Evolutionary conservation across 1,139 yeast genomes (phyloP).

Genomic region (Magnusiomyces magnusii): DNA sequence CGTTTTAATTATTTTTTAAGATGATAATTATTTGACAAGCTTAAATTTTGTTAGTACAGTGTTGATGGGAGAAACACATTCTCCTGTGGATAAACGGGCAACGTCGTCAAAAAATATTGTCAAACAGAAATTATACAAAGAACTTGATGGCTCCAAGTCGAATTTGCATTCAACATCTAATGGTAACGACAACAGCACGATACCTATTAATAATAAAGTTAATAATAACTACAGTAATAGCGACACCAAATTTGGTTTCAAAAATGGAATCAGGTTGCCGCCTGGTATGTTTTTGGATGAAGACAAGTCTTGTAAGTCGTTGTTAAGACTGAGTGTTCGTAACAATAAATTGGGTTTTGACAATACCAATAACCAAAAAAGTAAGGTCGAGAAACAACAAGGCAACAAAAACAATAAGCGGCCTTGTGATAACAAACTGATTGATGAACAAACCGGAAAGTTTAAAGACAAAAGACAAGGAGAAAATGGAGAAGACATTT

Average conservation of each 20-base stretch:
- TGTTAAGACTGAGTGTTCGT: background rate
- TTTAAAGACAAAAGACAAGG: background rate
- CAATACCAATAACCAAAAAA: background rate
- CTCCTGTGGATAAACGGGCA: background rate
- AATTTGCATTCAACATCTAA: background rate
- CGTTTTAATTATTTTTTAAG: background rate
- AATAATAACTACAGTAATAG: no score
- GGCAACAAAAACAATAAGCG: background rate
- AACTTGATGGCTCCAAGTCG: no score
- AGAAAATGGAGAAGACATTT: background rate
- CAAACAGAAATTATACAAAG: no score
- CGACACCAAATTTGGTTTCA: background rate
- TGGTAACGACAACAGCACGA: background rate
- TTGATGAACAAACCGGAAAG: background rate
- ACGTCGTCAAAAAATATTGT: background rate
- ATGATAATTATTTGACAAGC: conserved; percentile 3
- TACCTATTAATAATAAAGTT: no score
- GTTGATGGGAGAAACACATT: background rate
- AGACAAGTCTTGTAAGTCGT: background rate
- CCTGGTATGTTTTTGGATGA: background rate
- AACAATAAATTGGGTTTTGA: background rate
- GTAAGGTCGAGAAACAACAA: background rate
- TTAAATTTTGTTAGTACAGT: background rate
- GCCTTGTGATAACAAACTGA: background rate
- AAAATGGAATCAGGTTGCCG: background rate